phyloP scores from a whole-genome alignment of 148 eudicot species.

The Selenicereus undatus region DNA sequence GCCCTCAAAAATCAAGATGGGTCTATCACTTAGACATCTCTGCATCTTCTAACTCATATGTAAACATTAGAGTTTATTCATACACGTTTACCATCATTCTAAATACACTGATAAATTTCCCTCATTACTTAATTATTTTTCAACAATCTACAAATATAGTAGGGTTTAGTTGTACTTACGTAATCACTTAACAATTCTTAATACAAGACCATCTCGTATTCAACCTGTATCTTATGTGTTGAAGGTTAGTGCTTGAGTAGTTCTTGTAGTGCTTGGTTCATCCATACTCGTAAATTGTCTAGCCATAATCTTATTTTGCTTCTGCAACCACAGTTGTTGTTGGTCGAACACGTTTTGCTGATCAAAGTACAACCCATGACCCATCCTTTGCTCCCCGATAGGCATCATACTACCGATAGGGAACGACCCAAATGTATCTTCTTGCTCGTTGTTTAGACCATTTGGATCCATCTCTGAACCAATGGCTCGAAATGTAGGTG shows the following conservation, averaged over 20 bases:
- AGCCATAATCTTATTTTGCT: constrained; percentile 31
- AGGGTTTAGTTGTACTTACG: background rate
- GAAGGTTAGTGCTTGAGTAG: background rate
- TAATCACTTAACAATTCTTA: too few relatives aligned
- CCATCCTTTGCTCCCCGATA: background rate
- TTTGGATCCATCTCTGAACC: background rate
- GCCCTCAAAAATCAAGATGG: too few relatives aligned
- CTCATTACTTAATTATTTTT: background rate
- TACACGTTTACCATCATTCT: too few relatives aligned
- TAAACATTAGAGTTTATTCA: too few relatives aligned
- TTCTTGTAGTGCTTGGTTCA: background rate
- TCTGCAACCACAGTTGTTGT: constrained; percentile 39
- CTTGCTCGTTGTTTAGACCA: background rate
- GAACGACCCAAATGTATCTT: background rate
- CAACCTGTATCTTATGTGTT: background rate
- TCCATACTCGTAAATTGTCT: constrained; percentile 19
- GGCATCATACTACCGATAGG: background rate
- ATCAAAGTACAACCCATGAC: constrained; percentile 2
- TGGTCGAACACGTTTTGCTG: constrained; percentile 18
- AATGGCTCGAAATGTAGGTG: background rate
- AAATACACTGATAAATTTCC: too few relatives aligned
- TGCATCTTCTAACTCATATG: too few relatives aligned
- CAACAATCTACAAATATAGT: background rate
- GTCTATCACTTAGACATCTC: too few relatives aligned
- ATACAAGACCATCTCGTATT: background rate